Evolutionary conservation across 1,284 basidiomycete genomes (phyloP).

Genomic region (Microbotryum lychnidis-dioicae): DNA sequence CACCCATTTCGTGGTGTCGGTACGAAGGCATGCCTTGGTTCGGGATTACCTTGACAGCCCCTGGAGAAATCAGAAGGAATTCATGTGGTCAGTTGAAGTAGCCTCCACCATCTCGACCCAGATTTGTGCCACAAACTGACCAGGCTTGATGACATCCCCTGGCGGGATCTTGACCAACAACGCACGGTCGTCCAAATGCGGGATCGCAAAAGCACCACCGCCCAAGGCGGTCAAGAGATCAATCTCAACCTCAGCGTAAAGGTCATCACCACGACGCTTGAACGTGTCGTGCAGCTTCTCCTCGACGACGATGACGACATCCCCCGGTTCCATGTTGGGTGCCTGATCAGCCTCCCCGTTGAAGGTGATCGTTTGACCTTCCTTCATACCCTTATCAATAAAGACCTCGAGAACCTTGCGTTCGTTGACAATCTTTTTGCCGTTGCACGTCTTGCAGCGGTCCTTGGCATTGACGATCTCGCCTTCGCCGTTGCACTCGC

Average conservation of each 20-base stretch:
- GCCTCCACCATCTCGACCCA: background rate
- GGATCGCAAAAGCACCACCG: conserved; percentile 83
- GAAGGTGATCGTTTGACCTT: conserved; percentile 92
- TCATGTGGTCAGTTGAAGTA: conserved; percentile 4
- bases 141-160: conserved; percentile 90
- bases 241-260: conserved; percentile 77
- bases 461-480: conserved; percentile 93
- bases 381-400: conserved; percentile 99
- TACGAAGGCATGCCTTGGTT: conserved; percentile 98
- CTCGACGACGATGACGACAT: conserved; percentile 94
- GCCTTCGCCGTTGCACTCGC: conserved; percentile 83
- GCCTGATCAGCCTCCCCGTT: conserved; percentile 93
- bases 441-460: conserved; percentile 85
- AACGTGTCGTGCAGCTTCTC: conserved; percentile 89
- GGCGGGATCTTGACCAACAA: conserved; percentile 72
- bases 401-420: conserved; percentile 98
- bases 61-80: conserved; percentile 42
- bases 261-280: conserved; percentile 87
- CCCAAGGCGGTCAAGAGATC: conserved; percentile 90
- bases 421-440: conserved; percentile 90
- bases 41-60: conserved; percentile 79
- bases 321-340: conserved; percentile 81
- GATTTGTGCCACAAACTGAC: conserved; percentile 44
- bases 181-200: conserved; percentile 87
- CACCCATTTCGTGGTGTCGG: conserved; percentile 92